Evolutionary conservation across 352 stramenopile genomes (phyloP), one percentile per base, ranked within the genome.

Genomic region (Phytophthora vignae): DNA sequence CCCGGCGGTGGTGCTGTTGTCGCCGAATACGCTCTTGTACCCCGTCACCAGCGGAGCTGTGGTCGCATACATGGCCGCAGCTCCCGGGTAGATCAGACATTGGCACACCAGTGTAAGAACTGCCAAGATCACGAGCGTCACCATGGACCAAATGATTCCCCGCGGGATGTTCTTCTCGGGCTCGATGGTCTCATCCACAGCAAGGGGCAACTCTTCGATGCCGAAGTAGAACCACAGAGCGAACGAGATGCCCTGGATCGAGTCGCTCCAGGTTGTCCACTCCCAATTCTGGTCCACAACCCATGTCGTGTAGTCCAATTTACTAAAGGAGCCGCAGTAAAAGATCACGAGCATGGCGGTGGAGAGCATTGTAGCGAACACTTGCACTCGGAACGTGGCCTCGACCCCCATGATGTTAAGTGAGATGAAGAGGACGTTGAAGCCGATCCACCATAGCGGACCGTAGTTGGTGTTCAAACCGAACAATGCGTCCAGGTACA

Each of bases 11-110:
- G 69, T 85, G 49, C 57, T 71, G 59, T 84, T 90, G 74, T 91
- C 85, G 10, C 85, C 85, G 61, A 93, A 93, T 5, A 91, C 79
- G 31, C 74, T 85, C 67, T 93, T 87, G 80, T 93, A 93, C 22
- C 84, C 86, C 9, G 81, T 75, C 11, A 92, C 67, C 27, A 92
- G 57, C 0, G 83, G 83, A 36, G 80, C 84, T 31, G 70, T 77
- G 0, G 76, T 77, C 14, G 63, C 53, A n/a, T 69, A 80, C 0
- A 90, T 77, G 2, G 29, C 74, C 3, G 63, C 55, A 6, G 85
- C 80, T 1, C 85, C 85, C 1, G 85, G 85, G 8, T 57, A 60
- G 46, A 93, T 89, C 21, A 86, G 66, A 10, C 82, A 87, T 65
- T 78, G 90, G 75, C 87, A 91, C 10, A 87, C 79, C 29, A 82